These are phyloP conservation scores for Mycocentrospora acerina DNA, from an alignment of 2,329 filamentous ascomycete species.

Conservation along the genomic window DNA sequence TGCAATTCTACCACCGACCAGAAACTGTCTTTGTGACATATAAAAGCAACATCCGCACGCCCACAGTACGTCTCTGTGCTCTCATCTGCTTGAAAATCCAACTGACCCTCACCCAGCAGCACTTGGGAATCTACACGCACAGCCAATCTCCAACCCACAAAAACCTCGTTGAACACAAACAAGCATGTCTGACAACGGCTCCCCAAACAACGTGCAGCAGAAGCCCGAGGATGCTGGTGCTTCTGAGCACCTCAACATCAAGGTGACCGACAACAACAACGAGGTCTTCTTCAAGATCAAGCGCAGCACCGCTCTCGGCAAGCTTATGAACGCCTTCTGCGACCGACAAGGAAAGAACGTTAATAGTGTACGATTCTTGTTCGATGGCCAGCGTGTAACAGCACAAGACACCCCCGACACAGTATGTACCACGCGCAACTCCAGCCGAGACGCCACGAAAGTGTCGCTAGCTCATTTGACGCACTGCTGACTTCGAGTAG, in stretches of 20 bases:
- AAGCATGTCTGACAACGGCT: slow-evolving; percentile 48
- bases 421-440: slow-evolving; percentile 59
- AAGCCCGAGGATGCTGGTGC: slow-evolving; percentile 51
- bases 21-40: slow-evolving; percentile 21
- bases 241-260: slow-evolving; percentile 94
- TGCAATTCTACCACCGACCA: slow-evolving; percentile 11
- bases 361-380: slow-evolving; percentile 86
- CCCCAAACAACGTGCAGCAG: slow-evolving; percentile 41
- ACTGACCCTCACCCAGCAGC: slow-evolving; percentile 17
- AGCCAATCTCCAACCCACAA: slow-evolving; percentile 4
- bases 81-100: slow-evolving; percentile 11
- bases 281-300: slow-evolving; percentile 99
- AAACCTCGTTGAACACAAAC: neutral
- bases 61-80: slow-evolving; percentile 25
- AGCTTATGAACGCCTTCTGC: slow-evolving; percentile 98
- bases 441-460: neutral
- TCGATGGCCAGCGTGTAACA: slow-evolving; percentile 92
- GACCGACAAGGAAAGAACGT: slow-evolving; percentile 89
- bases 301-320: slow-evolving; percentile 90
- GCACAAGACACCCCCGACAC: slow-evolving; percentile 86
- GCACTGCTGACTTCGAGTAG: slow-evolving; percentile 50
- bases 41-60: slow-evolving; percentile 23
- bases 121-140: slow-evolving; percentile 2
- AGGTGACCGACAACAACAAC: slow-evolving; percentile 99
- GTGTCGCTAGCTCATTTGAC: neutral